Base-by-base conservation (phyloP, 2,329 filamentous ascomycete genomes). In the Fusarium sp. region DNA sequence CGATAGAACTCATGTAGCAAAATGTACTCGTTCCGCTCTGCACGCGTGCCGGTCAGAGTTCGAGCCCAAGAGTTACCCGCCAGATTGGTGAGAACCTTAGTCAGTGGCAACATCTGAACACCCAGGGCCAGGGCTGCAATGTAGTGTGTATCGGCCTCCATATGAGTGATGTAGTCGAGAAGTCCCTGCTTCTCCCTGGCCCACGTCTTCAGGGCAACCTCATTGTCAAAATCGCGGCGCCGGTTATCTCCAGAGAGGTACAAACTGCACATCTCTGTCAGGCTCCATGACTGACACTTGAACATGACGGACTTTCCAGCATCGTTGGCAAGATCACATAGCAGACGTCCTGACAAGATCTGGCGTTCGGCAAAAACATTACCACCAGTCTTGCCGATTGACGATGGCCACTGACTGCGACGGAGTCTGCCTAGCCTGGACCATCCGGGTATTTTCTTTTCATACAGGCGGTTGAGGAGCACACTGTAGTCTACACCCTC, bases 11-110 rank as follows among this genome's bases (percentile, higher is more conserved):
- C 96, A 77, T 99, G 96, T 9, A 99, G 89, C 80, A 99, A 80
- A 94, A 99, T 99, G 87, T 97, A 99, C 84, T 99, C 96, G 83
- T 99, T 99, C 40, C 96, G 93, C 85, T 99, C 96, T 13, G 96
- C 96, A 80, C 96, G 92, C 25, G 96, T 99, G 82, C 96, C 96
- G 42, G 94, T 98, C 44, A 99, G 86, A 5, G 96, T 99, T 80
- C 96, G 91, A 61, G 96, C 96, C 96, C 96, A 99, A 2, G 96
- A 98, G 82, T 99, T 99, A 76, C 96, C 96, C 70, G 96, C 96
- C 81, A 99, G 87, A 78, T 98, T 98, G 19, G 96, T 99, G 72
- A 99, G 86, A 54, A 98, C 94, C 82, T 98, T 98, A 28, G 96
- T 97, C 60, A 99, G 85, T 19, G 96, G 94, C 49, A 99, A 88